A percentile compares a stretch with the other conserved stretches of the same genome.
Evolutionary conservation across 192 early-diverging fungal genomes (phyloP).

Genomic region (Entomortierella lignicola): DNA sequence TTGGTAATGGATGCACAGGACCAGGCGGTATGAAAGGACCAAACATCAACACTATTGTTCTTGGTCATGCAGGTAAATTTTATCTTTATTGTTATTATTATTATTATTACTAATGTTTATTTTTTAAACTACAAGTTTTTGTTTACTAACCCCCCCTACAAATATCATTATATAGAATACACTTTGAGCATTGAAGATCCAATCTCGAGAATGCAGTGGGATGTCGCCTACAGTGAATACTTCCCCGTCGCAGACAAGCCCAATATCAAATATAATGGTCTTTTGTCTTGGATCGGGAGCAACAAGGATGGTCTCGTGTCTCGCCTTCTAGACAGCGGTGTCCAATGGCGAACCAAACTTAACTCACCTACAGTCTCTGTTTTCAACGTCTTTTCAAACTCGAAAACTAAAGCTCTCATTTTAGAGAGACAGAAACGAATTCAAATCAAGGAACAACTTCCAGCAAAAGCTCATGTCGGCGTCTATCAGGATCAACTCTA

Average conservation of each 20-base stretch:
- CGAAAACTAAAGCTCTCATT: background rate
- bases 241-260: slow-evolving; percentile 19
- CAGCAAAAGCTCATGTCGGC: slow-evolving; percentile 19
- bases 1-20: slow-evolving; percentile 25
- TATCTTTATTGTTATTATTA: background rate
- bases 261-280: background rate
- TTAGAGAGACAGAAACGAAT: slow-evolving; percentile 13
- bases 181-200: slow-evolving; percentile 28
- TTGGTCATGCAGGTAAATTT: slow-evolving; percentile 37
- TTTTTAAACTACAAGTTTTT: too few species aligned
- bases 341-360: slow-evolving; percentile 17
- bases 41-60: slow-evolving; percentile 17
- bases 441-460: background rate
- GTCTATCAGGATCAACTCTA: slow-evolving; percentile 28
- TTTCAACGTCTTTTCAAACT: slow-evolving; percentile 28
- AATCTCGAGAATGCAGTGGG: slow-evolving; percentile 37
- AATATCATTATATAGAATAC: slow-evolving; percentile 20
- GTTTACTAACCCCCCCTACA: background rate
- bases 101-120: too few species aligned
- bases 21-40: slow-evolving; percentile 26
- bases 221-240: slow-evolving; percentile 45
- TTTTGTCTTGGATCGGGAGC: slow-evolving; percentile 19
- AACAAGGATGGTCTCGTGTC: slow-evolving; percentile 29
- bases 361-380: slow-evolving; percentile 35
- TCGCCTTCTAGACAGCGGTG: background rate